Conservation (phyloP, 305 asterid genomes). For the Euphrasia arctica region DNA sequence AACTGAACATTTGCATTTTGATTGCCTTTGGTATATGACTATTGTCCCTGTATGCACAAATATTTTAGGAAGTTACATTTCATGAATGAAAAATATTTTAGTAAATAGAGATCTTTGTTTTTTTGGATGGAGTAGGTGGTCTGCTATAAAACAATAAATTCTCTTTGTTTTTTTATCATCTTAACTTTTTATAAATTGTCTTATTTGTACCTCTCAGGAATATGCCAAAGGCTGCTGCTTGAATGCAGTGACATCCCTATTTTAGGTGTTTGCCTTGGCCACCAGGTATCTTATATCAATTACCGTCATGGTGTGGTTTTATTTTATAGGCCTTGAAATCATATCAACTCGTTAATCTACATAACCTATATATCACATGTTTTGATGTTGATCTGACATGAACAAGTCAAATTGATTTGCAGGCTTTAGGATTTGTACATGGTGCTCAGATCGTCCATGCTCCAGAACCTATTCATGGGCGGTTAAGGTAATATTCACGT, state of each 20-base stretch:
- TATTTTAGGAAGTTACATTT: conserved; percentile 13
- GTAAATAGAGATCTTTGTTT: not conserved
- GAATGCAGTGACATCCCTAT: conserved; percentile 93
- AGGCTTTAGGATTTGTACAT: conserved; percentile 95
- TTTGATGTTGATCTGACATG: conserved; percentile 21
- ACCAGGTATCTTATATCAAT: conserved; percentile 58
- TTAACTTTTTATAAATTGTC: conserved; percentile 15
- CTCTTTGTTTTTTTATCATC: conserved; percentile 18
- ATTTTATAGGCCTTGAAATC: not conserved
- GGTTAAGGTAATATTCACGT: conserved; percentile 59
- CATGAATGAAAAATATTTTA: not conserved
- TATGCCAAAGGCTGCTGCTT: conserved; percentile 78
- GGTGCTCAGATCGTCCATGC: conserved; percentile 90
- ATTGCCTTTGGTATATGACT: not conserved
- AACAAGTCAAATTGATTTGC: conserved; percentile 27
- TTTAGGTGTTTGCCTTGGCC: conserved; percentile 99
- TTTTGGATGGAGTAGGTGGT: not conserved
- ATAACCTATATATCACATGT: not conserved
- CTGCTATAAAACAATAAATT: not conserved
- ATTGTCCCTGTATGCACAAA: not conserved
- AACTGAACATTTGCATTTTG: conserved; percentile 7
- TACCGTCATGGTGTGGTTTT: conserved; percentile 14
- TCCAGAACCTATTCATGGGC: conserved; percentile 91
- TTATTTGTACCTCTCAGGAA: conserved; percentile 51
- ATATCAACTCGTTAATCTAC: conserved; percentile 10